These are phyloP conservation scores for Neocucurbitaria cava DNA, from an alignment of 2,329 filamentous ascomycete species.

Conservation along the genomic window DNA sequence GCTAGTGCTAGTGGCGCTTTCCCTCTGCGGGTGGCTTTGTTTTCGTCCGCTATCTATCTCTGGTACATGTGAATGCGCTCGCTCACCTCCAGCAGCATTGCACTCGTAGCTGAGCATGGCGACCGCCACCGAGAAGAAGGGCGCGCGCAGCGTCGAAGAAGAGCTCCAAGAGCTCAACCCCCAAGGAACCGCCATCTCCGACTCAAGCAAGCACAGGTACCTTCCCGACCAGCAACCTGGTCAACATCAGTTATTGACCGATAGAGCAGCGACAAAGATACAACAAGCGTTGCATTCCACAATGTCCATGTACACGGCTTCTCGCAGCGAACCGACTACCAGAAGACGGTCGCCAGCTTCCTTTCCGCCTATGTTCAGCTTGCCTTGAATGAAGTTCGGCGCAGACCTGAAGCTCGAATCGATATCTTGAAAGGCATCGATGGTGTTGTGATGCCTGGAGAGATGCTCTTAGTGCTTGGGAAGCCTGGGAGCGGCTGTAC, in stretches of 20 bases:
- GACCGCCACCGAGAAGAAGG: neutral
- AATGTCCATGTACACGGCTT: neutral
- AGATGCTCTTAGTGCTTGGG: constrained; percentile 49
- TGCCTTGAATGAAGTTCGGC: neutral
- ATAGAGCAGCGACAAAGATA: neutral
- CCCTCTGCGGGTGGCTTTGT: neutral
- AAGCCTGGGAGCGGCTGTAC: constrained; percentile 62
- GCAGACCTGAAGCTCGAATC: neutral
- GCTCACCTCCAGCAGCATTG: neutral
- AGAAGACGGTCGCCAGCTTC: constrained; percentile 1
- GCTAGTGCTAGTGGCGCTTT: constrained; percentile 1
- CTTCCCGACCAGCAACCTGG: neutral
- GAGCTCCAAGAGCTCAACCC: constrained; percentile 1
- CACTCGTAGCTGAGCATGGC: neutral
- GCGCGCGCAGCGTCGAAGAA: neutral
- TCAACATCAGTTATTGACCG: neutral
- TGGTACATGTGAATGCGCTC: neutral
- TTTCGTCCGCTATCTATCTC: neutral
- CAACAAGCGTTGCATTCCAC: neutral
- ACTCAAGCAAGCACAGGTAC: neutral
- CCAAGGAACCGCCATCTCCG: neutral
- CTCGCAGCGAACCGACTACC: neutral
- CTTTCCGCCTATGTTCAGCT: neutral
- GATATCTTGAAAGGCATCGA: constrained; percentile 70
- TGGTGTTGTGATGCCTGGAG: constrained; percentile 58